These are phyloP conservation scores for Eucalyptus erythrocorys DNA, from an alignment of 345 rosid genomes.

Conservation along the genomic window DNA sequence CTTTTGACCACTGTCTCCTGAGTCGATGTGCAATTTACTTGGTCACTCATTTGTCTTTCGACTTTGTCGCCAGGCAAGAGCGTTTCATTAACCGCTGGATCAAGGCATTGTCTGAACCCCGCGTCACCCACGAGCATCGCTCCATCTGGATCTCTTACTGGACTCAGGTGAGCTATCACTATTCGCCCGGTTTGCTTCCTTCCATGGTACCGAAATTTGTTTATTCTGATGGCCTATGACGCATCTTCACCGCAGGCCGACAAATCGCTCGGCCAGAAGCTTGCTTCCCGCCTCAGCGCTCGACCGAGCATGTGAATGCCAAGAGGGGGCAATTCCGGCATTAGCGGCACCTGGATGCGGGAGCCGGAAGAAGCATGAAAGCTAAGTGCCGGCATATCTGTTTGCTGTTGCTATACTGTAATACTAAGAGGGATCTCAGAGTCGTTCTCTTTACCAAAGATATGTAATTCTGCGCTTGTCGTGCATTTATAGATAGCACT, in stretches of 20 bases:
- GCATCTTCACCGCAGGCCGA: background rate
- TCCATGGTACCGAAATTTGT: background rate
- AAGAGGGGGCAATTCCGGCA: background rate
- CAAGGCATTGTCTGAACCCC: constrained; percentile 67
- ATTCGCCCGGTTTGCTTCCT: background rate
- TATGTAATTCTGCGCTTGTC: background rate
- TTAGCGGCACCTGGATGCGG: background rate
- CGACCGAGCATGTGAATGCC: background rate
- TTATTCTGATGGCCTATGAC: background rate
- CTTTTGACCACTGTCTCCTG: background rate
- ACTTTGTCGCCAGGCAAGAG: constrained; percentile 54
- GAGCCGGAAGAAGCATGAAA: background rate
- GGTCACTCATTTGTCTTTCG: background rate
- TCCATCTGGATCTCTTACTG: constrained; percentile 87
- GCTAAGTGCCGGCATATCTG: background rate
- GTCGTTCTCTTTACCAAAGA: background rate
- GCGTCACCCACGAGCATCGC: constrained; percentile 77
- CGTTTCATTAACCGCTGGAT: constrained; percentile 65
- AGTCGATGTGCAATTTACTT: background rate
- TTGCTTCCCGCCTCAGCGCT: constrained; percentile 1
- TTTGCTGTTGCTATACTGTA: background rate
- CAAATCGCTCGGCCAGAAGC: constrained; percentile 4
- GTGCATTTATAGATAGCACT: background rate
- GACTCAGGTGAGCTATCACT: constrained; percentile 39
- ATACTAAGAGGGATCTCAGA: background rate